Percentiles rank a stretch among this genome's conserved stretches.
These are phyloP conservation scores for Chlorella sorokiniana DNA, from an alignment of 139 green algal genomes.

Conservation along the genomic window DNA sequence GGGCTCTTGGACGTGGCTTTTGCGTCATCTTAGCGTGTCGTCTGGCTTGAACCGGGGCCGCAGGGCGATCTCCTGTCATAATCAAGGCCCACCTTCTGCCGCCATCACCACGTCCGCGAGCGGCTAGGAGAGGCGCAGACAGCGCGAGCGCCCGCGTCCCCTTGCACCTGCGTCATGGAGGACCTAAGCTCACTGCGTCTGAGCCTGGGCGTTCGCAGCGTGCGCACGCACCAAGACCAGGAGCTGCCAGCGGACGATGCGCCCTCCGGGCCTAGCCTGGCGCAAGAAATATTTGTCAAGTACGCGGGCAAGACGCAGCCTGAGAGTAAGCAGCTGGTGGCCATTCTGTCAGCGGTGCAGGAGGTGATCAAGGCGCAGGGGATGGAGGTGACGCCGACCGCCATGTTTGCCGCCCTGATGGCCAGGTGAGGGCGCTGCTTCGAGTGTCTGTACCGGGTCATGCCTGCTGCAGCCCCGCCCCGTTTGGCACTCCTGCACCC, in stretches of 20 bases:
- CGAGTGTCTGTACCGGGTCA: neutral
- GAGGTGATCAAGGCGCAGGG: slow-evolving; percentile 68
- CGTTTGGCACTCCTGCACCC: neutral
- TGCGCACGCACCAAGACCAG: neutral
- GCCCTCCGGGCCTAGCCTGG: slow-evolving; percentile 26
- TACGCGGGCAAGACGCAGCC: slow-evolving; percentile 69
- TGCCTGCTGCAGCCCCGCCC: neutral
- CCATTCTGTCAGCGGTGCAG: slow-evolving; percentile 65
- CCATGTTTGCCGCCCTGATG: slow-evolving; percentile 85
- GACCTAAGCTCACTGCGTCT: slow-evolving; percentile 3
- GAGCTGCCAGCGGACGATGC: neutral
- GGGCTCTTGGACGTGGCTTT: no score
- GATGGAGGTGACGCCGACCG: slow-evolving; percentile 70
- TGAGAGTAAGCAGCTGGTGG: slow-evolving; percentile 70
- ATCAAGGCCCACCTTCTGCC: no score
- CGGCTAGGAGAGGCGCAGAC: neutral
- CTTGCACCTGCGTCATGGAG: slow-evolving; percentile 4
- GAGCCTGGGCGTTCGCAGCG: slow-evolving; percentile 5
- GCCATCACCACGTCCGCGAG: neutral
- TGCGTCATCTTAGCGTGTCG: no score
- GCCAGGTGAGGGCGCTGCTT: slow-evolving; percentile 31
- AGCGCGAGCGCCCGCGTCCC: no score
- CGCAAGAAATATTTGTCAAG: slow-evolving; percentile 54
- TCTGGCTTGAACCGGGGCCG: no score
- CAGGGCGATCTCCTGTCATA: no score